Conservation (phyloP, 805 yeast genomes). For the Geotrichum ghanense region DNA sequence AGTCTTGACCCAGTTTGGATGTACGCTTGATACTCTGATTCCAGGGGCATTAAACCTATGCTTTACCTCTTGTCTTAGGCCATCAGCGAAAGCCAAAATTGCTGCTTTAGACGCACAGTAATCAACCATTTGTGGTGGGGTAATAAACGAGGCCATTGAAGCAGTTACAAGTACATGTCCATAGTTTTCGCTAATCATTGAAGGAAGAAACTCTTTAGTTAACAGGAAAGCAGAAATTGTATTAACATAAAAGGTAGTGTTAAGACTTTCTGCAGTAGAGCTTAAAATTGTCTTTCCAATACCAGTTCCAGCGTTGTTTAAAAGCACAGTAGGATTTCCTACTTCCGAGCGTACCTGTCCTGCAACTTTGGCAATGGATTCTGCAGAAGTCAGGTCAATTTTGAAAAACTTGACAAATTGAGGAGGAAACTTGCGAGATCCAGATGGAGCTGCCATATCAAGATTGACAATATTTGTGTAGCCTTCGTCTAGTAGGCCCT, state of each 20-base stretch:
- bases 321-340: conserved; percentile 47
- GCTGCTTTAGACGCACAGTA: conserved; percentile 77
- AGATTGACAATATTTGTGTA: conserved; percentile 5
- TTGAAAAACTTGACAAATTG: conserved; percentile 29
- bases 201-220: conserved; percentile 54
- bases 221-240: conserved; percentile 54
- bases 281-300: conserved; percentile 44
- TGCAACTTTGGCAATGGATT: conserved; percentile 31
- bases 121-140: conserved; percentile 52
- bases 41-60: conserved; percentile 27
- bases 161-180: conserved; percentile 68
- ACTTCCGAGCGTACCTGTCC: conserved; percentile 22
- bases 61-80: conserved; percentile 50
- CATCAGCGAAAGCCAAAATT: conserved; percentile 58
- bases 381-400: conserved; percentile 50
- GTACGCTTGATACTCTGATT: conserved; percentile 39
- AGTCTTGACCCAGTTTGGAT: conserved; percentile 71
- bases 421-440: not conserved
- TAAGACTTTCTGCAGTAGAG: conserved; percentile 43
- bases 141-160: conserved; percentile 61
- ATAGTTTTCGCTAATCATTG: conserved; percentile 40
- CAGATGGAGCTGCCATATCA: not conserved
- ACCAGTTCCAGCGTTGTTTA: conserved; percentile 69
- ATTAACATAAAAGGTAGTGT: conserved; percentile 49
- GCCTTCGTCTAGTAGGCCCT: conserved; percentile 1